A percentile compares a stretch with the other conserved stretches of the same genome.
Evolutionary conservation across 1,284 basidiomycete species (phyloP).

Genomic region (Trametes pubescens): DNA sequence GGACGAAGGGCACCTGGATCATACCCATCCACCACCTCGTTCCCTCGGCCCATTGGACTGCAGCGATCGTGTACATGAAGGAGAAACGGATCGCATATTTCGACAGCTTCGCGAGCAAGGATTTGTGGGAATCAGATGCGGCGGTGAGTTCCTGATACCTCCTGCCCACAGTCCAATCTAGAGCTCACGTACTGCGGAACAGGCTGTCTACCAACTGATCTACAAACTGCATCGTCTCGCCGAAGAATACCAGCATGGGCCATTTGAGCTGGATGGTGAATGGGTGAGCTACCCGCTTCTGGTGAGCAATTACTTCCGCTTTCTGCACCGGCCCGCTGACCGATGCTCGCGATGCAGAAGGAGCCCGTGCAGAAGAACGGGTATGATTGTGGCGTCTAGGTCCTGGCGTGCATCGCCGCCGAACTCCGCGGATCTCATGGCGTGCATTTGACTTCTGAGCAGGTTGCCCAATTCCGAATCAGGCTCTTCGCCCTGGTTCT

Average conservation of each 20-base stretch:
- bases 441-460: conserved; percentile 17
- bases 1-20: conserved; percentile 17
- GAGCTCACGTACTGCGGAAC: neutral
- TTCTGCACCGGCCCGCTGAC: neutral
- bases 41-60: conserved; percentile 19
- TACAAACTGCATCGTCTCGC: neutral
- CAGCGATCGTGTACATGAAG: conserved; percentile 6
- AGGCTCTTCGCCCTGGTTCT: neutral
- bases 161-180: neutral
- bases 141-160: neutral
- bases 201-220: neutral
- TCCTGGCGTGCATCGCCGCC: conserved; percentile 31
- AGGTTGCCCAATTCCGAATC: conserved; percentile 25
- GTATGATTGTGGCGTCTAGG: conserved; percentile 38
- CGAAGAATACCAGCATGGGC: neutral
- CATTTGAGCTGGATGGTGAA: neutral
- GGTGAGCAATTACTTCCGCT: neutral
- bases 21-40: conserved; percentile 17
- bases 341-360: neutral
- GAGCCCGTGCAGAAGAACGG: conserved; percentile 26
- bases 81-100: conserved; percentile 13
- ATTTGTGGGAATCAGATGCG: conserved; percentile 1
- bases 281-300: conserved; percentile 4
- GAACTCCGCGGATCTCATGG: conserved; percentile 26
- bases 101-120: conserved; percentile 15